phyloP scores from a whole-genome alignment of 2,329 filamentous ascomycete species.

The Aspergillus thermomutatus region DNA sequence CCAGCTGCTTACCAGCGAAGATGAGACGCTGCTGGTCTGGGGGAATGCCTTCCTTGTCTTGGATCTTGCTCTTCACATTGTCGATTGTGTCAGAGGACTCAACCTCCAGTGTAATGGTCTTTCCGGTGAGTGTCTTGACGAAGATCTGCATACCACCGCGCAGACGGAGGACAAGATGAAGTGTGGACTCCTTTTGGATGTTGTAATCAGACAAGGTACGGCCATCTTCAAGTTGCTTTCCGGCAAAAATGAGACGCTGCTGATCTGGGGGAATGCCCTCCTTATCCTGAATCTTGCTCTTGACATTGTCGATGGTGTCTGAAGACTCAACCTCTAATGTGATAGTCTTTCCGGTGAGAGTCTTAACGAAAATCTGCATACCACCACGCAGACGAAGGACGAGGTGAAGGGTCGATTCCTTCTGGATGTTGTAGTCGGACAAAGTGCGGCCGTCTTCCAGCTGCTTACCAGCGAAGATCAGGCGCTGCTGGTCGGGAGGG shows the following conservation, averaged over 20 bases:
- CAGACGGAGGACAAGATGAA: conserved; percentile 76
- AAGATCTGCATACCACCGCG: conserved; percentile 84
- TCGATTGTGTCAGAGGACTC: conserved; percentile 68
- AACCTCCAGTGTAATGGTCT: conserved; percentile 67
- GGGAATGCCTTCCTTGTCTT: conserved; percentile 77
- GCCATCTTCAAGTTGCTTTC: conserved; percentile 90
- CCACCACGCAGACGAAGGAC: conserved; percentile 85
- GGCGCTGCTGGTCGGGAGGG: conserved; percentile 89
- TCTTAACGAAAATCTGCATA: conserved; percentile 60
- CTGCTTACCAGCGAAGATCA: conserved; percentile 96
- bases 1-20: conserved; percentile 65
- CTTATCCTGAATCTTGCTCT: conserved; percentile 79
- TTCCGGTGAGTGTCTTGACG: conserved; percentile 76
- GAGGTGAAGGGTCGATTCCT: conserved; percentile 81
- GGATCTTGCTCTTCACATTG: conserved; percentile 69
- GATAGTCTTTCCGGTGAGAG: conserved; percentile 80
- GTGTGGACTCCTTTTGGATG: conserved; percentile 87
- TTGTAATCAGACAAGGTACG: conserved; percentile 93
- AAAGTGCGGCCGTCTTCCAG: conserved; percentile 91
- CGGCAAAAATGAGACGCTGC: conserved; percentile 88
- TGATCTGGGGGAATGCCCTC: conserved; percentile 91
- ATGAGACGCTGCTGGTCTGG: conserved; percentile 69
- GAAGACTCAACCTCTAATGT: conserved; percentile 86
- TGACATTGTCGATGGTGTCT: conserved; percentile 93
- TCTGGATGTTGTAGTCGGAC: conserved; percentile 93